Percentiles rank a stretch among this genome's conserved stretches.
phyloP scores from a whole-genome alignment of 108 stramenopile species.

The Nannochloropsis salina region DNA sequence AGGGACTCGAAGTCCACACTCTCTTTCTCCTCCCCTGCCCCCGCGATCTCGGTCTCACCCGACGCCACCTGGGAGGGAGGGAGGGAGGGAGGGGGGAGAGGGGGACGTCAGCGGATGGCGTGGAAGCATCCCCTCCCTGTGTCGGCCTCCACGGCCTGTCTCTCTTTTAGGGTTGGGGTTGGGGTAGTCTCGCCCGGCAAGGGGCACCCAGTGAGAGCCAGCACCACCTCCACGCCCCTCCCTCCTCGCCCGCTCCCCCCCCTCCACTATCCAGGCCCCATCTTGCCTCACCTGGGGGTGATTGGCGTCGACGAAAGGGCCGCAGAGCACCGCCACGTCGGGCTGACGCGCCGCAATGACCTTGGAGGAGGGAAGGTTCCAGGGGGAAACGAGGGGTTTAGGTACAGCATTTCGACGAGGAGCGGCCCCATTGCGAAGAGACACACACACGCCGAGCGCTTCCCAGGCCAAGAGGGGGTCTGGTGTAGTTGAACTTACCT shows the following conservation, averaged over 20 bases:
- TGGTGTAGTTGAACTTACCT: not conserved
- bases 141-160: not conserved
- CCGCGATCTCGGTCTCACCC: constrained; percentile 45
- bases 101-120: not conserved
- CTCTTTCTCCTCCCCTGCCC: constrained; percentile 59
- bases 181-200: not conserved
- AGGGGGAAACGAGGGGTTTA: too few species aligned
- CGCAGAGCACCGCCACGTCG: constrained; percentile 82
- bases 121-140: not conserved
- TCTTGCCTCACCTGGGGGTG: constrained; percentile 58
- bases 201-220: not conserved
- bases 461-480: too few species aligned
- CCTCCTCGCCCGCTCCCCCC: not conserved
- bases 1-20: constrained; percentile 67
- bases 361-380: constrained; percentile 3
- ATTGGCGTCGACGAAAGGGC: constrained; percentile 86
- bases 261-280: not conserved
- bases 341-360: constrained; percentile 60
- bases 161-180: not conserved
- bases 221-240: not conserved
- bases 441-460: too few species aligned
- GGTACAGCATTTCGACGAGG: too few species aligned
- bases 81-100: not conserved
- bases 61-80: constrained; percentile 35
- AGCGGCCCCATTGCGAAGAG: too few species aligned